phyloP scores from a whole-genome alignment of 2,329 filamentous ascomycete species.

The Chlorencoelia australis region DNA sequence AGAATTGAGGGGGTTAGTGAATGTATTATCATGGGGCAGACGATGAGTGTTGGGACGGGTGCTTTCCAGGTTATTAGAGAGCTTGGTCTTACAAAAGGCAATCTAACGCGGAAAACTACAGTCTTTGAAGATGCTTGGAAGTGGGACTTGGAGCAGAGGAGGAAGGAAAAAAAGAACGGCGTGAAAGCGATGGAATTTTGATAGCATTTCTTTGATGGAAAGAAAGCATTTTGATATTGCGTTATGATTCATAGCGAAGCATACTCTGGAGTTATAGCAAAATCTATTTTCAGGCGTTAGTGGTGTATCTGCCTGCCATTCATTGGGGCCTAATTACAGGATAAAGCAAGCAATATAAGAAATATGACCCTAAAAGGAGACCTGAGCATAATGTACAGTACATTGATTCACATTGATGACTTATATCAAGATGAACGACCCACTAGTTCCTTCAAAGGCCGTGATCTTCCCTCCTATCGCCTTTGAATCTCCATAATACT shows the following conservation, averaged over 20 bases:
- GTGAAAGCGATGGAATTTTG: not conserved
- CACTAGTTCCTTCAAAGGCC: slow-evolving; percentile 59
- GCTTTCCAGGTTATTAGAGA: slow-evolving; percentile 80
- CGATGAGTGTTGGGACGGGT: slow-evolving; percentile 82
- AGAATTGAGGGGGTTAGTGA: slow-evolving; percentile 88
- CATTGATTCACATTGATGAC: no score
- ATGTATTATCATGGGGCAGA: slow-evolving; percentile 98
- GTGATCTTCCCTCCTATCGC: slow-evolving; percentile 48
- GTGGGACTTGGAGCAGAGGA: slow-evolving; percentile 23
- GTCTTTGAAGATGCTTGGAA: slow-evolving; percentile 63
- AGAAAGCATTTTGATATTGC: no score
- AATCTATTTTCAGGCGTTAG: no score
- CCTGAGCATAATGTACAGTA: no score
- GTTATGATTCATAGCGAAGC: slow-evolving; percentile 5
- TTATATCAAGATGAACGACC: no score
- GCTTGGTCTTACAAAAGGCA: slow-evolving; percentile 53
- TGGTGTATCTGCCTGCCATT: no score
- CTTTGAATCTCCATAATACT: slow-evolving; percentile 81
- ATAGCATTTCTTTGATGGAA: no score
- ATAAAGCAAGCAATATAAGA: no score
- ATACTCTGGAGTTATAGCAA: no score
- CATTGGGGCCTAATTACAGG: no score
- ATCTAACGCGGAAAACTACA: slow-evolving; percentile 42
- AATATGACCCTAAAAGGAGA: no score
- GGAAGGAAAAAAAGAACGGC: slow-evolving; percentile 13